phyloP scores from a whole-genome alignment of 2,329 filamentous ascomycete species.

The Aspergillus luchuensis region DNA sequence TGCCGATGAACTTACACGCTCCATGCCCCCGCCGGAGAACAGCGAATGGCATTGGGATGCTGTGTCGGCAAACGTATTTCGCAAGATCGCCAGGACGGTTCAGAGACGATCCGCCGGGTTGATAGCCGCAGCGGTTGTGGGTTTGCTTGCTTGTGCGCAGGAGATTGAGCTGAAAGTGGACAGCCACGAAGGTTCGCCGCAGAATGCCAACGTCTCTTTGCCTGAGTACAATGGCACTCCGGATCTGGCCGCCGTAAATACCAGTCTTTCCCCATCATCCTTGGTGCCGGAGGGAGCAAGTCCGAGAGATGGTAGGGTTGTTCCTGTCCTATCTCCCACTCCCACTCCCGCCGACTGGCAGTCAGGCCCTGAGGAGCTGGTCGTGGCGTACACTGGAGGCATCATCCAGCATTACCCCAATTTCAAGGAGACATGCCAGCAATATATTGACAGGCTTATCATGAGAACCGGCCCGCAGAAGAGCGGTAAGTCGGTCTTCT shows the following conservation, averaged over 20 bases:
- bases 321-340: constrained; percentile 39
- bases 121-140: constrained; percentile 71
- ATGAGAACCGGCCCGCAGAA: constrained; percentile 49
- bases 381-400: constrained; percentile 77
- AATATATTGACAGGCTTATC: constrained; percentile 63
- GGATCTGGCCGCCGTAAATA: constrained; percentile 20
- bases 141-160: constrained; percentile 67
- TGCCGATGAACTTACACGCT: constrained; percentile 52
- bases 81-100: constrained; percentile 69
- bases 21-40: constrained; percentile 53
- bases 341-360: constrained; percentile 43
- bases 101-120: constrained; percentile 73
- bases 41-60: constrained; percentile 64
- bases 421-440: constrained; percentile 70
- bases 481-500: constrained; percentile 53
- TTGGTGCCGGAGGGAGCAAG: background rate
- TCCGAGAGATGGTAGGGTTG: constrained; percentile 24
- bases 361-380: constrained; percentile 60
- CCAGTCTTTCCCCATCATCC: constrained; percentile 12
- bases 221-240: constrained; percentile 30
- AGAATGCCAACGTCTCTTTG: constrained; percentile 27
- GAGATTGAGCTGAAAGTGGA: constrained; percentile 58
- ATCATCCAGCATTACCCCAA: constrained; percentile 79
- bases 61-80: constrained; percentile 61
- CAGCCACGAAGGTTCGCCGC: constrained; percentile 40